Conservation (phyloP, 352 stramenopile species). For the Globisporangium spinosum region DNA sequence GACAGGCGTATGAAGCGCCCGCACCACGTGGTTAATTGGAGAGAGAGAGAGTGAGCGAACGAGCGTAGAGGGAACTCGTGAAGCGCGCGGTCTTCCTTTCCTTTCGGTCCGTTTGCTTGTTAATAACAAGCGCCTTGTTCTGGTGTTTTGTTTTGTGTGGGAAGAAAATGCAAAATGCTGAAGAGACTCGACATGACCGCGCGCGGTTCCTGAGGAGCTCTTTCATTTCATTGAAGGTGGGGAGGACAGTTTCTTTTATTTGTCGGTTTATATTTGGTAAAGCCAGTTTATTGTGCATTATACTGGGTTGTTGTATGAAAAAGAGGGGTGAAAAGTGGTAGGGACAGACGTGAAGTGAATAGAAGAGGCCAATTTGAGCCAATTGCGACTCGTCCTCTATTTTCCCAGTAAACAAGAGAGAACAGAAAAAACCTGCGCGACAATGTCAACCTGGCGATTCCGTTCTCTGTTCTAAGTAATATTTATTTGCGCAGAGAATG, state of each 20-base stretch:
- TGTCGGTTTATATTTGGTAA: not conserved
- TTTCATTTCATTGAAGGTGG: not conserved
- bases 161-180: not conserved
- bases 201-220: not conserved
- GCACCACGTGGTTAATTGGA: not conserved
- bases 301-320: not conserved
- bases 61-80: not conserved
- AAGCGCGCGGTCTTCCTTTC: not conserved
- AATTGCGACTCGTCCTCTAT: not conserved
- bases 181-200: not conserved
- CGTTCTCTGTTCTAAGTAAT: too few relatives aligned
- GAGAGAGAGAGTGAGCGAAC: not conserved
- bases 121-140: not conserved
- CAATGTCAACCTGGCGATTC: too few relatives aligned
- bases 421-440: too few relatives aligned
- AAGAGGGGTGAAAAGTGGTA: too few relatives aligned
- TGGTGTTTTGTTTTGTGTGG: not conserved
- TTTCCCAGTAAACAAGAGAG: not conserved
- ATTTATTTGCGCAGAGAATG: too few relatives aligned
- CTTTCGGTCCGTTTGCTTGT: not conserved
- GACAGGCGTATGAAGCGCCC: not conserved
- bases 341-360: not conserved
- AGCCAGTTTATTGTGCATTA: not conserved
- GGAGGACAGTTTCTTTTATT: not conserved
- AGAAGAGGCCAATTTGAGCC: not conserved